Base-by-base conservation (phyloP, 345 rosid genomes). In the Populus ilicifolia region DNA sequence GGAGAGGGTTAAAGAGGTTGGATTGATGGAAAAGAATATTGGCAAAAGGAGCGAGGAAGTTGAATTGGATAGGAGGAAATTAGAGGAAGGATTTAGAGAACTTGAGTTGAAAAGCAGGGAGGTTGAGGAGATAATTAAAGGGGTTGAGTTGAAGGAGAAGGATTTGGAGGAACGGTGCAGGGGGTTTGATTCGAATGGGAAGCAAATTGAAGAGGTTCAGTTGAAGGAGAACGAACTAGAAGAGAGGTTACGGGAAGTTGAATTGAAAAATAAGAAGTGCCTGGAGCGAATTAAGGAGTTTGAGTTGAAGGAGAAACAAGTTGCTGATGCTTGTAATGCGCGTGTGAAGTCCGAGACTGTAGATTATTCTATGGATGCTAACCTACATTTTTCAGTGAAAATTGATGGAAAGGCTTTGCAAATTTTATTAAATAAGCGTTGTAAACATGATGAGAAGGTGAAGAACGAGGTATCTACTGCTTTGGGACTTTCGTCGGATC, bases 331-430 rank as follows among this genome's bases (percentile, higher is more conserved):
- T 29, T 20, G 1, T 23, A 13, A 13, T 71, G 54, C 75, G 64
- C 75, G 48, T 43, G 69, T 67, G 48, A 82, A 72, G 75, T 27
- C 9, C 2, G 81, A 75, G 70, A 80, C 75, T 70, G 68, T 11
- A 14, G 36, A 64, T 11, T 13, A 14, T 64, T 25, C 67, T 0
- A 29, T 35, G 6, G 69, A 67, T 64, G 76, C 63, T 20, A 67
- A 21, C 62, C 35, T 73, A 44, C 74, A 69, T 61, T 70, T 72
- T 54, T 29, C 33, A 6, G 72, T 77, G 12, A 41, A 43, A 63
- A 23, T 59, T 35, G 85, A 85, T 67, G 93, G 89, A 74, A 83
- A 68, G 81, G 79, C 70, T 13, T 78, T 91, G 86, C 88, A 85
- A 74, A 46, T 87, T 23, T 82, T 89, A 79, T 81, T 90, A 71